Conservation (phyloP, 192 early-diverging fungal genomes). For the Coemansia sp. region DNA sequence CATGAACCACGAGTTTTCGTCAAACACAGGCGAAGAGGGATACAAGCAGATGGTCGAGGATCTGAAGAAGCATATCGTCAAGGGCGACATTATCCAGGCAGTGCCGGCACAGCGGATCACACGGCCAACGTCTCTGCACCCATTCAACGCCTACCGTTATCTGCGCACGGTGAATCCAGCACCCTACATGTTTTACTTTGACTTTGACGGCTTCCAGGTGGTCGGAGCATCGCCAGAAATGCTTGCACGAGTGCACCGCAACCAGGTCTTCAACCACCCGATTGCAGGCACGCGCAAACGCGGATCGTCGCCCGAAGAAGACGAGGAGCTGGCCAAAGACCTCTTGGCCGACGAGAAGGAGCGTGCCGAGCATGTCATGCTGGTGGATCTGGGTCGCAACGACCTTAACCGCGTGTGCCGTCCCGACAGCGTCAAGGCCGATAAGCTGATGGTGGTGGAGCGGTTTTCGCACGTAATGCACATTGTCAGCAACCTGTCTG, state of each 20-base stretch:
- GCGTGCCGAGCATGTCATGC: slow-evolving; percentile 97
- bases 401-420: slow-evolving; percentile 96
- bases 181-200: slow-evolving; percentile 99
- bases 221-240: slow-evolving; percentile 99
- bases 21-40: slow-evolving; percentile 89
- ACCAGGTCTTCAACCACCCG: slow-evolving; percentile 85
- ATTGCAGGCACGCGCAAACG: slow-evolving; percentile 97
- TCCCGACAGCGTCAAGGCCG: slow-evolving; percentile 88
- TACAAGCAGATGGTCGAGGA: slow-evolving; percentile 86
- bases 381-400: slow-evolving; percentile 98
- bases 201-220: slow-evolving; percentile 88
- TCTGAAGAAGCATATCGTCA: slow-evolving; percentile 87
- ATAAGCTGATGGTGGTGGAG: slow-evolving; percentile 97
- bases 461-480: slow-evolving; percentile 99
- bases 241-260: slow-evolving; percentile 86
- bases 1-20: slow-evolving; percentile 66
- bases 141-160: slow-evolving; percentile 98
- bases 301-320: slow-evolving; percentile 80
- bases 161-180: slow-evolving; percentile 96
- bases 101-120: slow-evolving; percentile 91
- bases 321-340: slow-evolving; percentile 85
- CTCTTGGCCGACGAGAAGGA: slow-evolving; percentile 93
- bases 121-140: slow-evolving; percentile 85
- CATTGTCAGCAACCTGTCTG: slow-evolving; percentile 96
- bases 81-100: slow-evolving; percentile 98